Percentiles rank a stretch among this genome's conserved stretches.
Evolutionary conservation across 2,329 filamentous ascomycete species (phyloP).

Genomic region (Mycosphaerella sp.): DNA sequence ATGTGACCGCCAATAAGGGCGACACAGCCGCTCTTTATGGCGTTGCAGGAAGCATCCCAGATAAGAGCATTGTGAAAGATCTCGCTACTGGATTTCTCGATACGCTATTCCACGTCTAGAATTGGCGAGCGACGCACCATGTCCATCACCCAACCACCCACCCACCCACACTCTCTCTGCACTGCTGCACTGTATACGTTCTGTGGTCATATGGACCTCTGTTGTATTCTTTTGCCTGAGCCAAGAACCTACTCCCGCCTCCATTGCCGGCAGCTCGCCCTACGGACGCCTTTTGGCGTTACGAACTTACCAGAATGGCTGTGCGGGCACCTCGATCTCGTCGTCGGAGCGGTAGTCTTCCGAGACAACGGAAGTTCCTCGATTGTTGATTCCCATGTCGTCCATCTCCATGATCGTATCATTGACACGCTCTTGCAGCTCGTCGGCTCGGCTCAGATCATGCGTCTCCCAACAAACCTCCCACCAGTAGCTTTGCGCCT

Average conservation of each 20-base stretch:
- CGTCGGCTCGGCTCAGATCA: slow-evolving; percentile 12
- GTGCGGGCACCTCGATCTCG: slow-evolving; percentile 2
- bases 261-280: too few relatives aligned
- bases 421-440: slow-evolving; percentile 12
- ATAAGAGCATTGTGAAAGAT: slow-evolving; percentile 90
- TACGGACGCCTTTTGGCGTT: background rate
- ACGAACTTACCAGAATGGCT: slow-evolving; percentile 8
- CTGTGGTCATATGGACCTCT: background rate
- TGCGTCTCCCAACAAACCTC: slow-evolving; percentile 18
- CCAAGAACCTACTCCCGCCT: too few relatives aligned
- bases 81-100: slow-evolving; percentile 87
- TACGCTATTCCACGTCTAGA: slow-evolving; percentile 48
- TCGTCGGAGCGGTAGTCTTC: slow-evolving; percentile 6
- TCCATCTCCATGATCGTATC: slow-evolving; percentile 17
- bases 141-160: background rate
- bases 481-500: slow-evolving; percentile 17
- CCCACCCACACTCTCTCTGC: background rate
- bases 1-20: slow-evolving; percentile 57
- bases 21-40: slow-evolving; percentile 88
- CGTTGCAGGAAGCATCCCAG: slow-evolving; percentile 87
- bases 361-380: slow-evolving; percentile 5
- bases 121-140: background rate
- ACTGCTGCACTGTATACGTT: background rate
- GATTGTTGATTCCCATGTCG: slow-evolving; percentile 14
- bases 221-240: too few relatives aligned